Conservation (phyloP, 306 rosid species). For the Sicyos edulis region DNA sequence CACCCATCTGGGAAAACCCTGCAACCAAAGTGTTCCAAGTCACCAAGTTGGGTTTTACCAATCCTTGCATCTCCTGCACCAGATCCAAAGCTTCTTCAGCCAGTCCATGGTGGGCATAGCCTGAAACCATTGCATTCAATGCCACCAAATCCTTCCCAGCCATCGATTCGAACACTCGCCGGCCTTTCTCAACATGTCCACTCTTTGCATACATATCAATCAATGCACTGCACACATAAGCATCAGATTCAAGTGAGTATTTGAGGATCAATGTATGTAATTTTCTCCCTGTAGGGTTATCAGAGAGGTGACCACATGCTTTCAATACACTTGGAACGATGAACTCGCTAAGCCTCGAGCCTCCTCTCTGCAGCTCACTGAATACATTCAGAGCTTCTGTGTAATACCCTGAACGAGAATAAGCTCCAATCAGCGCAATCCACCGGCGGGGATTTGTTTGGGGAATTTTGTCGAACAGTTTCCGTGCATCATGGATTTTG, state of each 20-base stretch:
- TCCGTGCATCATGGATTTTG: slow-evolving; percentile 42
- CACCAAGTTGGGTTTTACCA: slow-evolving; percentile 52
- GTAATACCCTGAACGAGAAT: slow-evolving; percentile 53
- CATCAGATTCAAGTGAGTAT: slow-evolving; percentile 49
- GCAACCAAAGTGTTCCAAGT: slow-evolving; percentile 75
- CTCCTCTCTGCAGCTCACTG: slow-evolving; percentile 45
- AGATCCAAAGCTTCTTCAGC: slow-evolving; percentile 47
- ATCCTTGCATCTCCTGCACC: slow-evolving; percentile 44
- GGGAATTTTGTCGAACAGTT: slow-evolving; percentile 71
- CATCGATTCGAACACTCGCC: slow-evolving; percentile 53
- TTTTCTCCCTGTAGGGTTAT: slow-evolving; percentile 41
- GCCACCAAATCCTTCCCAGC: slow-evolving; percentile 63
- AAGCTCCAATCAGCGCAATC: slow-evolving; percentile 57
- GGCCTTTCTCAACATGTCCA: slow-evolving; percentile 40
- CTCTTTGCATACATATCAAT: slow-evolving; percentile 75
- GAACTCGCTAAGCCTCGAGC: slow-evolving; percentile 34
- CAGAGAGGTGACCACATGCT: slow-evolving; percentile 62
- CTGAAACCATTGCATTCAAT: slow-evolving; percentile 69
- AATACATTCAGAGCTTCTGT: slow-evolving; percentile 43
- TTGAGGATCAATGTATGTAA: slow-evolving; percentile 49
- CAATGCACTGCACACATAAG: slow-evolving; percentile 53
- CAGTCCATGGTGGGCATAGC: slow-evolving; percentile 55
- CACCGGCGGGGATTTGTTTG: slow-evolving; percentile 52
- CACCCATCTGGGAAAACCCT: slow-evolving; percentile 70
- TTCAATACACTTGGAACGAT: slow-evolving; percentile 78